Evolutionary conservation across 2,329 filamentous ascomycete species (phyloP).

Genomic region (Alternaria sp.): DNA sequence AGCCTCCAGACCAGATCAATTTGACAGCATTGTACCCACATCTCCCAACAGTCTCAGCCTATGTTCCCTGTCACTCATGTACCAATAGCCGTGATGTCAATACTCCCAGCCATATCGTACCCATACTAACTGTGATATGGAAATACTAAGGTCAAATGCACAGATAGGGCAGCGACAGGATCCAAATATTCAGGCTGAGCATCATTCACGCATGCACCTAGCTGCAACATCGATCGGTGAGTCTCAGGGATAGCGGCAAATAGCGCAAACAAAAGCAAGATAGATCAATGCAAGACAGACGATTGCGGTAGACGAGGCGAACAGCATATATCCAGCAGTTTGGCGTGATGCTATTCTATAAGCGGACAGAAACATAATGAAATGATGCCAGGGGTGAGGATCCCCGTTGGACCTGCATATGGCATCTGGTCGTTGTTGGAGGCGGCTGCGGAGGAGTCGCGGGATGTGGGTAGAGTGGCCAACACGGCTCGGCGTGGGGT

Average conservation of each 20-base stretch:
- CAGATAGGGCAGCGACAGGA: conserved; percentile 13
- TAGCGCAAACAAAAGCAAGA: conserved; percentile 17
- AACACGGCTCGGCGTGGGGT: conserved; percentile 11
- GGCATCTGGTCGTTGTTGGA: conserved; percentile 8
- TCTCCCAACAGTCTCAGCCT: conserved; percentile 16
- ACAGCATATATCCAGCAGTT: conserved; percentile 3
- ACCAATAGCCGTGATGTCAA: conserved; percentile 7
- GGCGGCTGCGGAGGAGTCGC: conserved; percentile 13
- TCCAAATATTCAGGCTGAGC: conserved; percentile 10
- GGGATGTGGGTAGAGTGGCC: conserved; percentile 13
- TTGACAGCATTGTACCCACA: conserved; percentile 4
- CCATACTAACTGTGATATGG: neutral
- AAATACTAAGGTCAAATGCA: conserved; percentile 15
- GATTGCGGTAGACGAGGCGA: conserved; percentile 19
- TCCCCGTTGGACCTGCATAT: conserved; percentile 10
- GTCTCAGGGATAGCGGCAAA: conserved; percentile 12
- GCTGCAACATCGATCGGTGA: conserved; percentile 6
- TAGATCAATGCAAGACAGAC: conserved; percentile 9
- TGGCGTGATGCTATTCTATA: conserved; percentile 11
- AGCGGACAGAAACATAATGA: conserved; percentile 9
- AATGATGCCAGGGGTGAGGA: conserved; percentile 10
- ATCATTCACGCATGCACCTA: neutral
- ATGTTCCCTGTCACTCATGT: conserved; percentile 3
- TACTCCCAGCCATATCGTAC: conserved; percentile 1
- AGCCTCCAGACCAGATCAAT: neutral